Evolutionary conservation across 108 stramenopile genomes (phyloP), one percentile per base, ranked within the genome.

Genomic region (Pseudonitzschia multiseries): DNA sequence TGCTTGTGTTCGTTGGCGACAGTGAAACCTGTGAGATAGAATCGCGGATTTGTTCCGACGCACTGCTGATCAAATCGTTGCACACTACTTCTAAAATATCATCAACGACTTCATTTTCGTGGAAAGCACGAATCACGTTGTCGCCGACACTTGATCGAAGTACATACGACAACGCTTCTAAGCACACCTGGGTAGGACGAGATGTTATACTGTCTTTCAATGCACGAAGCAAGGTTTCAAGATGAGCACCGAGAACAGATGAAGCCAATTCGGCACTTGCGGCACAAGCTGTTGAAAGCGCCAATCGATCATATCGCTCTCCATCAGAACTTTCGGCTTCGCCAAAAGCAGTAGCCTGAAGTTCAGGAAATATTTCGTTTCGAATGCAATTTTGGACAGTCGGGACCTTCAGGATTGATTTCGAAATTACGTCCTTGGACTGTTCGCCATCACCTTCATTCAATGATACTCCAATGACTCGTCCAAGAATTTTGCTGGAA

Each of bases 131-230:
- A 50, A 65, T 33, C 5, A 36, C 60, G 33, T 41, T 46, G 13
- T 73, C 72, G 2, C 78, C 78, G 18, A 60, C 78, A 65, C 54
- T n/a, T 8, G 67, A 64, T 40, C 66, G 32, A 2, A 79, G 53
- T 41, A 73, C 26, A 33, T 63, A 70, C n/a, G 67, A 61, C 22
- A 73, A 27, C 24, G 63, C 27, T 14, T 32, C 68, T 48, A 67
- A 41, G 36, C 33, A 48, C 17, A 21, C 24, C 42, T 48, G 46
- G 24, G 46, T 22, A 44, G 66, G 8, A 67, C n/a, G 0, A 50
- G 43, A 44, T 18, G 44, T 9, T 24, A 50, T 44, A 0, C 28
- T 67, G 15, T 32, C 27, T 48, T 44, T 48, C 66, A 67, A 29
- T 14, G 20, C 66, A 48, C 48, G 40, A 40, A 48, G 44, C 43